These are phyloP conservation scores for Vigna unguiculata DNA, from an alignment of 306 rosid species.

Conservation along the genomic window DNA sequence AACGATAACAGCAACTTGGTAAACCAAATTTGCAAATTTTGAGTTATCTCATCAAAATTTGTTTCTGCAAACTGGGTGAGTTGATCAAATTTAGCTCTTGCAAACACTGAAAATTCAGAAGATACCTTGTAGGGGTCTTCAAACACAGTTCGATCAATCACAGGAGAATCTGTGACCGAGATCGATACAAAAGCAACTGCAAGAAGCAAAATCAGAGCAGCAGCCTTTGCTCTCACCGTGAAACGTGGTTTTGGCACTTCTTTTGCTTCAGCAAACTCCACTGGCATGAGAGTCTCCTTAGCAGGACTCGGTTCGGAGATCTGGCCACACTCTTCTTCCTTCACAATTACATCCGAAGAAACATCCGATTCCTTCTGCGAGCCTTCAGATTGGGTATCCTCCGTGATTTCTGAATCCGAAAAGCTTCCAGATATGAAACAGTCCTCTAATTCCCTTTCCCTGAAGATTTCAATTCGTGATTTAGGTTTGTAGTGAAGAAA, in stretches of 20 bases:
- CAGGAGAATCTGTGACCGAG: conserved; percentile 46
- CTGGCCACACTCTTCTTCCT: conserved; percentile 40
- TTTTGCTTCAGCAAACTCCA: conserved; percentile 48
- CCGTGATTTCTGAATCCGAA: conserved; percentile 67
- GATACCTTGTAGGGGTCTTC: conserved; percentile 44
- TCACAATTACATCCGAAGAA: conserved; percentile 53
- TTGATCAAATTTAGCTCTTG: conserved; percentile 53
- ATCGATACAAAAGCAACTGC: conserved; percentile 52
- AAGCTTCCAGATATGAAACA: conserved; percentile 55
- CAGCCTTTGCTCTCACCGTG: conserved; percentile 49
- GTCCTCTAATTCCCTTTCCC: conserved; percentile 59
- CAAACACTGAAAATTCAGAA: conserved; percentile 47
- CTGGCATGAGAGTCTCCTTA: conserved; percentile 10
- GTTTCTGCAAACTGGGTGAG: conserved; percentile 52
- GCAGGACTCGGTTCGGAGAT: conserved; percentile 49
- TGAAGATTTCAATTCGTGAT: conserved; percentile 55
- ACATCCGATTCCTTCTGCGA: conserved; percentile 62
- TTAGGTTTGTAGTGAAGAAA: conserved; percentile 83
- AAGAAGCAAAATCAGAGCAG: conserved; percentile 57
- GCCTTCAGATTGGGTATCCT: conserved; percentile 61
- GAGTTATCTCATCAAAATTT: conserved; percentile 24
- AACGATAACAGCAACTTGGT: conserved; percentile 44
- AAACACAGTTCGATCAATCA: conserved; percentile 46
- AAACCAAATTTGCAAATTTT: conserved; percentile 40
- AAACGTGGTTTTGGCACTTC: conserved; percentile 44